Evolutionary conservation across 2,329 filamentous ascomycete species (phyloP), one percentile per base, ranked within the genome.

Genomic region (Penicillium paneum): DNA sequence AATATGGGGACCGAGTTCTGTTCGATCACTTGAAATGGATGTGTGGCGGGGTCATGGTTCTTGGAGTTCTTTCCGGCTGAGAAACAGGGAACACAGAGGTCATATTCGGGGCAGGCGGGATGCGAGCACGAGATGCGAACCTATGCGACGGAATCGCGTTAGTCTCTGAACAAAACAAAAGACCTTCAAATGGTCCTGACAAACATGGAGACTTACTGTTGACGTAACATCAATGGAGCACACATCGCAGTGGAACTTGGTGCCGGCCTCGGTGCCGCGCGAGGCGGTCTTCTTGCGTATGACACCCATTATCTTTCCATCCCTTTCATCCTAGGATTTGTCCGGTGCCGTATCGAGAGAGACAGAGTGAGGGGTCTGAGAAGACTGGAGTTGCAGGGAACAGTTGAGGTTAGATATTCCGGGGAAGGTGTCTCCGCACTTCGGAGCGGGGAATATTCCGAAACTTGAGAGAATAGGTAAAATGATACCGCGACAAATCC

Each of bases 1-100:
- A 96, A 99, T 55, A 99, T 97, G 1, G 94, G 94, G 46, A 99
- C 96, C 0, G 93, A 97, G 70, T 99, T 96, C 68, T 97, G 94
- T 73, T 99, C 94, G 62, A 99, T 97, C 32, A 99, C 94, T 59
- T 90, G 88, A 72, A 87, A 99, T 13, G 90, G 81, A 74, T 99
- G 94, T 12, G 89, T 89, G 5, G 86, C 82, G 8, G 94, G 93
- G 62, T 95, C 87, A 73, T 99, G 94, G 52, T 89, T 86, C 65
- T 90, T 89, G 59, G 90, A 90, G 42, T 83, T 81, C 66, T 90
- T 84, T 60, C 91, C 93, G 61, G 88, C 86, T 32, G 90, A 83
- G 74, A 99, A 99, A 75, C 94, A 99, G 50, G 90, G 88, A 35
- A 99, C 94, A 71, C 94, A 99, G 49, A 99, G 86, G 71, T 99